phyloP scores from a whole-genome alignment of 169 alveolate genomes.

The Amoebophrya sp. region DNA sequence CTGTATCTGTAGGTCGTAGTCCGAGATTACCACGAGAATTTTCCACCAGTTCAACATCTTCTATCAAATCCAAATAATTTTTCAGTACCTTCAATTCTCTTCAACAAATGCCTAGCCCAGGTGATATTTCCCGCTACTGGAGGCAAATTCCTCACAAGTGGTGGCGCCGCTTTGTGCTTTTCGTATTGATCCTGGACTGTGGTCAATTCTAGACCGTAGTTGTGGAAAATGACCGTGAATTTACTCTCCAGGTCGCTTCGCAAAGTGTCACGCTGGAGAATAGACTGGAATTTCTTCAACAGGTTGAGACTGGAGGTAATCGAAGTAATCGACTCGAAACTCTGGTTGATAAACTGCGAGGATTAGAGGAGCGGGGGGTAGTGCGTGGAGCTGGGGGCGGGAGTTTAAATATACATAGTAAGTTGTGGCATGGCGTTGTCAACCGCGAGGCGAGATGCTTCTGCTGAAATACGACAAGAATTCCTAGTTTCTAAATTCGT shows the following conservation, averaged over 20 bases:
- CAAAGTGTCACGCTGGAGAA: constrained; percentile 75
- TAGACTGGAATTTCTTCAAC: constrained; percentile 77
- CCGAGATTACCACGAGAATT: background rate
- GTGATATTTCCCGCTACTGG: constrained; percentile 85
- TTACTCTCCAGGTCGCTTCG: constrained; percentile 72
- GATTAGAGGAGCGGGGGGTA: too few species aligned
- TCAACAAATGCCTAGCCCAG: constrained; percentile 84
- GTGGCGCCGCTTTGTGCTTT: constrained; percentile 72
- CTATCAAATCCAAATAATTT: background rate
- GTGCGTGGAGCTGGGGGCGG: too few species aligned
- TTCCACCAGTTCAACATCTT: background rate
- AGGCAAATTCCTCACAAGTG: constrained; percentile 85
- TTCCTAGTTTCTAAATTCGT: too few species aligned
- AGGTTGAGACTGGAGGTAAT: constrained; percentile 77
- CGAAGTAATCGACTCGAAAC: constrained; percentile 65
- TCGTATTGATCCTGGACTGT: constrained; percentile 75
- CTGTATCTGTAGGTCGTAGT: background rate
- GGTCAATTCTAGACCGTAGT: constrained; percentile 78
- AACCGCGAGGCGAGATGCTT: too few species aligned
- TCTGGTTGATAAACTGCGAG: constrained; percentile 79
- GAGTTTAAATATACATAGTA: too few species aligned
- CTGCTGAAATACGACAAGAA: too few species aligned
- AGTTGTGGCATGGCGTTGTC: too few species aligned
- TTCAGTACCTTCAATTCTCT: constrained; percentile 63
- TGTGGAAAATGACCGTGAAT: constrained; percentile 79